Evolutionary conservation across 441 rosid genomes (phyloP), one percentile per base, ranked within the genome.

Genomic region (Erodium texanum): DNA sequence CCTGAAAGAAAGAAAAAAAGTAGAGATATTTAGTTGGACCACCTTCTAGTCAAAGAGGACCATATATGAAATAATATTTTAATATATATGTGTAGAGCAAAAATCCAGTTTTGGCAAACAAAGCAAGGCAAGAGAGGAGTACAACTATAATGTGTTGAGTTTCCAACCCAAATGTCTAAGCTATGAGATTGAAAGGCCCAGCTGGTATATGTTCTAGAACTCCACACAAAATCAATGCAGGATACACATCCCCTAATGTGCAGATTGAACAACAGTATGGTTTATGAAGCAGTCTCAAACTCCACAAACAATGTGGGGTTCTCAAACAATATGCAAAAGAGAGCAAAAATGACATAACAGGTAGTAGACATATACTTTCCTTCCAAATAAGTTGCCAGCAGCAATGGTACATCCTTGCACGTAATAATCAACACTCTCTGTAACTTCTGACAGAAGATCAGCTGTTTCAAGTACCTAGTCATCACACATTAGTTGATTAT

Each of bases 371-470:
- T 22, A 70, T 70, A 68, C 69, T 66, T 62, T 89, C 99, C 99
- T 92, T 75, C 98, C 99, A 81, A 95, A 95, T 81, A 92, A 79
- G 80, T 95, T 95, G 80, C 99, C 99, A 50, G 98, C 97, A 67
- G 95, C 87, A 81, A 95, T 68, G 66, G 99, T 95, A 84, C 87
- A 81, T 76, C 99, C 99, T 88, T 95, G 98, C 70, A 95, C 98
- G 77, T 83, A 92, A 80, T 95, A 95, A 84, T 90, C 99, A 64
- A 95, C 99, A 78, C 90, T 92, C 84, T 95, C 99, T 74, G 99
- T 95, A 74, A 95, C 99, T 85, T 95, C 99, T 5, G 96, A 77
- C 82, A 95, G 88, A 79, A 84, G 89, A 85, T 95, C 99, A 74
- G 89, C 99, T 63, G 98, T 95, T 81, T 95, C 99, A 82, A 95